Percentiles rank a stretch among this genome's conserved stretches.
phyloP scores from a whole-genome alignment of 164 flowering plant genomes.

The Vitis cinerea region DNA sequence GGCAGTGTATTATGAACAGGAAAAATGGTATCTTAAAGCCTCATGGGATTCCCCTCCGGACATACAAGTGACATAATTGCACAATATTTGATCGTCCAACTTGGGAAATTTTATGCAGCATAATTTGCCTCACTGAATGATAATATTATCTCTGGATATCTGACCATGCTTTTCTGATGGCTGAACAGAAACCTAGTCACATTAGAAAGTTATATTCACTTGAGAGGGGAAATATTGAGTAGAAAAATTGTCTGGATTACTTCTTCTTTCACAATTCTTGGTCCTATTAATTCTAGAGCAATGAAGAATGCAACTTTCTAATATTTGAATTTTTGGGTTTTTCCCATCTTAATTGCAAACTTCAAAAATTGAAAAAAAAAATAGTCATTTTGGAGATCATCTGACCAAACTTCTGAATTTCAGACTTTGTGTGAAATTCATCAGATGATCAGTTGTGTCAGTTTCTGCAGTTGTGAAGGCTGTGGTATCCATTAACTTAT shows the following conservation, averaged over 20 bases:
- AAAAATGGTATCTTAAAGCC: not conserved
- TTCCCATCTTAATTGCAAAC: too few relatives aligned
- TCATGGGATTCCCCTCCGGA: too few relatives aligned
- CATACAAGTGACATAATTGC: not conserved
- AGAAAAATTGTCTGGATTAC: not conserved
- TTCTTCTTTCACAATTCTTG: too few relatives aligned
- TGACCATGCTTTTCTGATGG: not conserved
- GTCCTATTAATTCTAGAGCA: too few relatives aligned
- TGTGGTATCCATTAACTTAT: not conserved
- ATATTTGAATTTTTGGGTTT: too few relatives aligned
- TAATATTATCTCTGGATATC: not conserved
- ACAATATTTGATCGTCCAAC: not conserved
- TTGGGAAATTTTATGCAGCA: not conserved
- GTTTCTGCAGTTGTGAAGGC: slow-evolving; percentile 1
- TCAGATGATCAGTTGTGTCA: not conserved
- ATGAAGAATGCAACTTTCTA: too few relatives aligned
- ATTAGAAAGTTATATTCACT: not conserved
- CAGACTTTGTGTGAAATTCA: not conserved
- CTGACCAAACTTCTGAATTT: too few relatives aligned
- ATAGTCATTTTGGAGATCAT: too few relatives aligned
- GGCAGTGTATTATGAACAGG: not conserved
- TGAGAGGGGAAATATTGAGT: not conserved
- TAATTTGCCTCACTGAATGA: not conserved
- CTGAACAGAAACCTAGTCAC: not conserved
- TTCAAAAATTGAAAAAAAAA: too few relatives aligned